A percentile compares a stretch with the other conserved stretches of the same genome.
Conservation (phyloP, 1,284 basidiomycete genomes). For the Albatrellus sp. region DNA sequence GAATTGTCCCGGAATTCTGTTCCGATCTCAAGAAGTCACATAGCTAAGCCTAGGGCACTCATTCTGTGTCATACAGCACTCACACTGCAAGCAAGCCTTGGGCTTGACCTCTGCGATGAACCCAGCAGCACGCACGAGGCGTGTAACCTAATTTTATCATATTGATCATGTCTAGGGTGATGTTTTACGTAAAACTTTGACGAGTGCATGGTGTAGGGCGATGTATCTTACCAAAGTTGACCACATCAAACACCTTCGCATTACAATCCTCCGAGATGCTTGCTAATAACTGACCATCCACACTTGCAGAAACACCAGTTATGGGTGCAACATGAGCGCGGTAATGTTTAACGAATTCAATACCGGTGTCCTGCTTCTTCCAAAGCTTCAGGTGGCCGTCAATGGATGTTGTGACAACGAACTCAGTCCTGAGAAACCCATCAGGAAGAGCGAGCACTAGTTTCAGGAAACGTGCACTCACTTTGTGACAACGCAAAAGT, state of each 20-base stretch:
- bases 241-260: constrained; percentile 93
- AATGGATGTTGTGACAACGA: constrained; percentile 86
- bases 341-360: constrained; percentile 91
- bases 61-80: constrained; percentile 16
- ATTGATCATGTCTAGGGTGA: constrained; percentile 89
- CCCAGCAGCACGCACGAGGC: constrained; percentile 87
- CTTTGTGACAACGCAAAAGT: constrained; percentile 80
- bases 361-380: constrained; percentile 92
- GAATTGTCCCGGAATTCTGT: constrained; percentile 59
- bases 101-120: constrained; percentile 80
- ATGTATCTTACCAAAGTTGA: constrained; percentile 80
- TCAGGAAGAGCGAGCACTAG: neutral
- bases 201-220: constrained; percentile 8
- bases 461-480: constrained; percentile 22
- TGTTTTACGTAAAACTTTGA: constrained; percentile 5
- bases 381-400: constrained; percentile 97
- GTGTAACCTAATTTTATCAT: constrained; percentile 83
- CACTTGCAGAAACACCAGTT: constrained; percentile 73
- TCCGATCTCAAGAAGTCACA: constrained; percentile 55
- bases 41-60: constrained; percentile 3
- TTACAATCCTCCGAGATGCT: constrained; percentile 77
- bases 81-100: constrained; percentile 84
- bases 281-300: constrained; percentile 88
- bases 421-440: constrained; percentile 58
- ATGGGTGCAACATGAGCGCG: constrained; percentile 83